These are phyloP conservation scores for Globisporangium nagaii DNA, from an alignment of 352 stramenopile species.

Conservation along the genomic window DNA sequence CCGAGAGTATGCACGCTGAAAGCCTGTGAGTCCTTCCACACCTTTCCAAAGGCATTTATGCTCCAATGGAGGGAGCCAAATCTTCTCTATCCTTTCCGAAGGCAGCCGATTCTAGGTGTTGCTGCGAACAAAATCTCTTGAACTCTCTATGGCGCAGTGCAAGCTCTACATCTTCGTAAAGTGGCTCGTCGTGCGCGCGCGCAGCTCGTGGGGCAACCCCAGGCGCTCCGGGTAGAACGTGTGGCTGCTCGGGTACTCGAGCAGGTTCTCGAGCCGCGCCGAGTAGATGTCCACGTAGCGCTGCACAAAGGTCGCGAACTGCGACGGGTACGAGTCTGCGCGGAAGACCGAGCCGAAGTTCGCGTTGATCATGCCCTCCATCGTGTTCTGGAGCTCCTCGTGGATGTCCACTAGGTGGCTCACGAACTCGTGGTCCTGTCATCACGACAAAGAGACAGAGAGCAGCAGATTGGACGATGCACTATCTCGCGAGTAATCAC, in stretches of 20 bases:
- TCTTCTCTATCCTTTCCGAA: no score
- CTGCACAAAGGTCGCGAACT: constrained; percentile 85
- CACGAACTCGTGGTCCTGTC: constrained; percentile 56
- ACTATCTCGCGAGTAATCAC: constrained; percentile 14
- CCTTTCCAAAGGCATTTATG: no score
- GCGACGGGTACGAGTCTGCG: constrained; percentile 72
- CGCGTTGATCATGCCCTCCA: constrained; percentile 78
- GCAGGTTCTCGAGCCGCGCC: constrained; percentile 73
- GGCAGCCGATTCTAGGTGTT: no score
- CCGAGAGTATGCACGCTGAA: no score
- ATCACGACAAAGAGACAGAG: no score
- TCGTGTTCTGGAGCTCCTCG: constrained; percentile 51
- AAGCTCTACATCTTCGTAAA: no score
- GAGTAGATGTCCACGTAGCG: constrained; percentile 89
- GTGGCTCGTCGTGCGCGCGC: not conserved
- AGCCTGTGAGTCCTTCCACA: no score
- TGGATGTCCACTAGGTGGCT: constrained; percentile 56
- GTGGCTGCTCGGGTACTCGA: constrained; percentile 77
- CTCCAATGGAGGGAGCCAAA: no score
- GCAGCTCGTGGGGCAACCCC: constrained; percentile 50
- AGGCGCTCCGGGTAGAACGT: constrained; percentile 82
- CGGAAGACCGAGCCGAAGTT: constrained; percentile 89
- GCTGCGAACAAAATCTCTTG: no score
- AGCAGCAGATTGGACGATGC: no score
- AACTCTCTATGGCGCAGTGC: no score